phyloP scores from a whole-genome alignment of 176 grass and related monocot genomes.

The Eremochloa ophiuroides region DNA sequence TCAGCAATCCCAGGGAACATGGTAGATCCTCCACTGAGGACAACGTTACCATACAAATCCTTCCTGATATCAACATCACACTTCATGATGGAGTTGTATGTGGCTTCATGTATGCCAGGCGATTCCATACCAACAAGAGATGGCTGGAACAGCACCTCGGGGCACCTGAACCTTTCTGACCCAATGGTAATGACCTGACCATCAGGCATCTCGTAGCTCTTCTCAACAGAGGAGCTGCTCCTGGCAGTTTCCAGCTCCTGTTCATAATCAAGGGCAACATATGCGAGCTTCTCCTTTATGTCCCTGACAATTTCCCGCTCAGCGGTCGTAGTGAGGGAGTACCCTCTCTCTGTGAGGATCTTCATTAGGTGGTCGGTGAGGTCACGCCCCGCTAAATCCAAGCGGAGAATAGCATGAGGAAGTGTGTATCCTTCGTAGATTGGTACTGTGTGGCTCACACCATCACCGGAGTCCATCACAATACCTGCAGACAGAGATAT shows the following conservation, averaged over 20 bases:
- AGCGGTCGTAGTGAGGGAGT: constrained; percentile 71
- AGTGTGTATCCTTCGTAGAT: constrained; percentile 89
- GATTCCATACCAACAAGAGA: constrained; percentile 79
- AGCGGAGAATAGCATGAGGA: constrained; percentile 81
- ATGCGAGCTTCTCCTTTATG: constrained; percentile 81
- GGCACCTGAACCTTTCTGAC: constrained; percentile 82
- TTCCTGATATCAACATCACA: constrained; percentile 82
- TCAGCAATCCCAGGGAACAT: constrained; percentile 89
- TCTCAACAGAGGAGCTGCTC: constrained; percentile 76
- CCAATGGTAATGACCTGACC: constrained; percentile 86
- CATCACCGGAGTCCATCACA: constrained; percentile 84
- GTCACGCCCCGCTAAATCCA: constrained; percentile 86
- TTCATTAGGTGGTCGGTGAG: constrained; percentile 81
- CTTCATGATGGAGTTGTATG: constrained; percentile 90
- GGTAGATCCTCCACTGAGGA: constrained; percentile 84
- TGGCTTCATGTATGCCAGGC: constrained; percentile 73
- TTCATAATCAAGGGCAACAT: constrained; percentile 76
- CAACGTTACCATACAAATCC: constrained; percentile 72
- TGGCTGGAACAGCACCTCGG: constrained; percentile 81
- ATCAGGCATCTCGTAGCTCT: constrained; percentile 88
- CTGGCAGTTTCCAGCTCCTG: constrained; percentile 65
- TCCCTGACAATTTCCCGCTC: constrained; percentile 90
- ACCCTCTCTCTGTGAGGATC: constrained; percentile 88
- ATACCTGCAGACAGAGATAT: constrained; percentile 42
- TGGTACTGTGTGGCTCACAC: constrained; percentile 84